phyloP scores from a whole-genome alignment of 305 asterid genomes.

The Solanum hybrid region DNA sequence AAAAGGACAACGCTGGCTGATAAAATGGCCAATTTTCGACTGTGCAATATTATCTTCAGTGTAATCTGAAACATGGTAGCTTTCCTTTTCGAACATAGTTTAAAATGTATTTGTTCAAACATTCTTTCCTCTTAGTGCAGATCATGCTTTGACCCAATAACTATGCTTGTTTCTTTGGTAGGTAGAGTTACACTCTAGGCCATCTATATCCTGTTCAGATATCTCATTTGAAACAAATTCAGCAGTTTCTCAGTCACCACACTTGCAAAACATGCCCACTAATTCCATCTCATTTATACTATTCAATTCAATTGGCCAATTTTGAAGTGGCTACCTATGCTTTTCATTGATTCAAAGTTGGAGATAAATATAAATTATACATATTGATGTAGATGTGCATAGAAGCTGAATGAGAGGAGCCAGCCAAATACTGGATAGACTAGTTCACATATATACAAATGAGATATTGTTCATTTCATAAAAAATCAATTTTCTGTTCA shows the following conservation, averaged over 20 bases:
- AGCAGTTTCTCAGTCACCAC: neutral
- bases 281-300: neutral
- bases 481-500: neutral
- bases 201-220: neutral
- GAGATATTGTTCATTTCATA: neutral
- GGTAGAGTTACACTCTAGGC: neutral
- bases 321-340: neutral
- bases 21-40: neutral
- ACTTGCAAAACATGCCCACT: neutral
- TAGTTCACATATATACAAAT: neutral
- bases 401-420: neutral
- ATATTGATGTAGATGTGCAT: neutral
- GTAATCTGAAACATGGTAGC: neutral
- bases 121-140: neutral
- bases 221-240: neutral
- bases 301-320: neutral
- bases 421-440: neutral
- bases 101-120: conserved; percentile 1
- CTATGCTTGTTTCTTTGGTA: neutral
- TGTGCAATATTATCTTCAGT: conserved; percentile 3
- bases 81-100: neutral
- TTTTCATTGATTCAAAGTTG: neutral
- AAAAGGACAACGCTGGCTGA: neutral
- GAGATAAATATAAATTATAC: neutral
- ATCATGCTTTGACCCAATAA: neutral